These are phyloP conservation scores for Alternaria rosae DNA, from an alignment of 2,329 filamentous ascomycete species.

Conservation along the genomic window DNA sequence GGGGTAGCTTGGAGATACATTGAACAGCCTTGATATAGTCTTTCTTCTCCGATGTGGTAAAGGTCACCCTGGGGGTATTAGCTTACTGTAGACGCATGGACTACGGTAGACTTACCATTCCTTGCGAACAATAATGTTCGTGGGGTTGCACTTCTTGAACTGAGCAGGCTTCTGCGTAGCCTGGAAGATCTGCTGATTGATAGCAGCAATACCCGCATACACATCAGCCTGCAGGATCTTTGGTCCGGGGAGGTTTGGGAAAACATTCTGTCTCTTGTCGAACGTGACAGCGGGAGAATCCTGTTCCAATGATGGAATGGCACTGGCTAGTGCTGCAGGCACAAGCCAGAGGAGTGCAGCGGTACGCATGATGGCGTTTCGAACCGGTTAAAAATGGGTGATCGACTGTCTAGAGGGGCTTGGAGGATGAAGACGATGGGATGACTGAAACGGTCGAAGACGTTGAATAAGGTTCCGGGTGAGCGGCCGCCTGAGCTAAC, in stretches of 20 bases:
- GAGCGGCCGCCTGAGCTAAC: constrained; percentile 9
- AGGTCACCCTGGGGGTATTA: constrained; percentile 30
- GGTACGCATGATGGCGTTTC: constrained; percentile 27
- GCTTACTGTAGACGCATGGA: background rate
- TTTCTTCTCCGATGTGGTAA: constrained; percentile 35
- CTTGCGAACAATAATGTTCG: constrained; percentile 50
- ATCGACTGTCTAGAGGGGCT: constrained; percentile 1
- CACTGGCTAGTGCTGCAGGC: constrained; percentile 24
- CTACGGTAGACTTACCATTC: constrained; percentile 50
- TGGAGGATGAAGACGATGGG: constrained; percentile 12
- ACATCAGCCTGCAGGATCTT: constrained; percentile 33
- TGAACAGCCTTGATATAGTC: constrained; percentile 42
- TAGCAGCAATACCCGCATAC: constrained; percentile 30
- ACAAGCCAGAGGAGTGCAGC: constrained; percentile 26
- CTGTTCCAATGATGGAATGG: constrained; percentile 20
- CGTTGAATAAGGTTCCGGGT: constrained; percentile 19
- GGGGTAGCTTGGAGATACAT: constrained; percentile 34
- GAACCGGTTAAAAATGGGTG: constrained; percentile 15
- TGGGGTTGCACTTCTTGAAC: constrained; percentile 46
- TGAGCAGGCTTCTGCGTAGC: constrained; percentile 26
- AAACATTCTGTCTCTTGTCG: constrained; percentile 27
- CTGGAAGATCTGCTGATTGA: constrained; percentile 39
- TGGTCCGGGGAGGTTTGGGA: constrained; percentile 13
- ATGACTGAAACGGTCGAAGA: constrained; percentile 4
- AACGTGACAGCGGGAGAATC: constrained; percentile 13